phyloP scores from a whole-genome alignment of 441 rosid genomes.

The Macaranga tanarius region DNA sequence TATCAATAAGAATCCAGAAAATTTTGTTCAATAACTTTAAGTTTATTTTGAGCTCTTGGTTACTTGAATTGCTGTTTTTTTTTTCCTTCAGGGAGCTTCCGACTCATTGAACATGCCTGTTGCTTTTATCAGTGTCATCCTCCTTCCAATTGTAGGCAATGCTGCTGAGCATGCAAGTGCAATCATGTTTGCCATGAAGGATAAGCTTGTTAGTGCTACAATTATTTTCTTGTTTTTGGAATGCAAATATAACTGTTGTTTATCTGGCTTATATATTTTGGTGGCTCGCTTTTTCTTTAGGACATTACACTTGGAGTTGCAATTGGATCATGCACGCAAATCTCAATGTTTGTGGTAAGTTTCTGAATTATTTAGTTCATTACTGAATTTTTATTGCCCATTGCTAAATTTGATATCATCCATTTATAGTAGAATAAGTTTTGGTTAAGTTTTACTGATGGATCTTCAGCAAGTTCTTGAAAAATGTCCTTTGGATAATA shows the following conservation, averaged over 20 bases:
- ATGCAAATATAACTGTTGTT: not conserved
- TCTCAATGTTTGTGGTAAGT: slow-evolving; percentile 90
- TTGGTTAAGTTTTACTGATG: too few species aligned
- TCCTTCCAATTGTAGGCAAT: slow-evolving; percentile 94
- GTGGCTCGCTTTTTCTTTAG: slow-evolving; percentile 33
- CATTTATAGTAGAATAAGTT: not conserved
- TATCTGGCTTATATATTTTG: not conserved
- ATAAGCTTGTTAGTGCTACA: slow-evolving; percentile 54
- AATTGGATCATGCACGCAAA: slow-evolving; percentile 93
- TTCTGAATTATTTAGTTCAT: not conserved
- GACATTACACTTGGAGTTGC: slow-evolving; percentile 96
- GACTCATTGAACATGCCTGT: slow-evolving; percentile 70
- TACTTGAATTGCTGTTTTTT: not conserved
- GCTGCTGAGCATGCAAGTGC: slow-evolving; percentile 97
- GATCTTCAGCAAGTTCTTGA: too few species aligned
- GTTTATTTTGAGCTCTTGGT: too few species aligned
- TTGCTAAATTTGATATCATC: not conserved
- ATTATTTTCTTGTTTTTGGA: slow-evolving; percentile 29
- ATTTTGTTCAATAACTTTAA: not conserved
- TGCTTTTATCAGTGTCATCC: slow-evolving; percentile 81
- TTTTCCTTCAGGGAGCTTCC: slow-evolving; percentile 73
- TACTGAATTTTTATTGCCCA: not conserved
- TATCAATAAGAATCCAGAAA: not conserved
- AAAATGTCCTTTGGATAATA: too few species aligned
- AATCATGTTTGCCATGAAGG: slow-evolving; percentile 95